Evolutionary conservation across 768 basidiomycete genomes (phyloP).

Genomic region (Lentinula sp.): DNA sequence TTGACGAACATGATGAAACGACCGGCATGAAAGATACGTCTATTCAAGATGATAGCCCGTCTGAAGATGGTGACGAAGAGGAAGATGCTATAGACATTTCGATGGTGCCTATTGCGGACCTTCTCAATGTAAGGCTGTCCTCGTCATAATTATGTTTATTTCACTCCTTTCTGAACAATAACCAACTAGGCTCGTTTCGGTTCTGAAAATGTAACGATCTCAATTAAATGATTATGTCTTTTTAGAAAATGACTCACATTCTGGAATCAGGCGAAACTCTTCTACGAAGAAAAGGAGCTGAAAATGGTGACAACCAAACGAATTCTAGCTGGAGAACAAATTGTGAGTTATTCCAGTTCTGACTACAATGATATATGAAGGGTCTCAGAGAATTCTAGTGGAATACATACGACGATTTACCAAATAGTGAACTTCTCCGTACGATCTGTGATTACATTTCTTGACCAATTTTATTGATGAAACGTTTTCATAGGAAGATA

Average conservation of each 20-base stretch:
- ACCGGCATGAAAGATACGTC: slow-evolving; percentile 7
- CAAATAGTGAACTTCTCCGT: slow-evolving; percentile 90
- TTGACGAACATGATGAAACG: slow-evolving; percentile 20
- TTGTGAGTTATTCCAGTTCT: slow-evolving; percentile 44
- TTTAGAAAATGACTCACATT: slow-evolving; percentile 1
- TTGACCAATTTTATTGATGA: not conserved
- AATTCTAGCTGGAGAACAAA: slow-evolving; percentile 79
- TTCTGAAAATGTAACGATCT: slow-evolving; percentile 67
- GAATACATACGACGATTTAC: slow-evolving; percentile 93
- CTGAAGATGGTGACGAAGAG: slow-evolving; percentile 25
- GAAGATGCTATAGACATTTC: slow-evolving; percentile 61
- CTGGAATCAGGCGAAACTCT: slow-evolving; percentile 67
- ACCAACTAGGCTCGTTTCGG: slow-evolving; percentile 55
- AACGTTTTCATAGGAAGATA: slow-evolving; percentile 38
- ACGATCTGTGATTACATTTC: slow-evolving; percentile 11
- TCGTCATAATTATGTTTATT: no score
- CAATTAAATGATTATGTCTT: not conserved
- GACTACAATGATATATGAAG: not conserved
- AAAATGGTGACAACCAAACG: slow-evolving; percentile 77
- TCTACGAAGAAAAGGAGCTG: slow-evolving; percentile 65
- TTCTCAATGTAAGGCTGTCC: slow-evolving; percentile 53
- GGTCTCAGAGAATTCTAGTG: slow-evolving; percentile 39
- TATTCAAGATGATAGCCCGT: slow-evolving; percentile 12
- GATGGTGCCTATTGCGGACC: slow-evolving; percentile 96
- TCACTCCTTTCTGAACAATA: not conserved